These are phyloP conservation scores for Cladophialophora bantiana DNA, from an alignment of 2,329 filamentous ascomycete genomes.

Conservation along the genomic window DNA sequence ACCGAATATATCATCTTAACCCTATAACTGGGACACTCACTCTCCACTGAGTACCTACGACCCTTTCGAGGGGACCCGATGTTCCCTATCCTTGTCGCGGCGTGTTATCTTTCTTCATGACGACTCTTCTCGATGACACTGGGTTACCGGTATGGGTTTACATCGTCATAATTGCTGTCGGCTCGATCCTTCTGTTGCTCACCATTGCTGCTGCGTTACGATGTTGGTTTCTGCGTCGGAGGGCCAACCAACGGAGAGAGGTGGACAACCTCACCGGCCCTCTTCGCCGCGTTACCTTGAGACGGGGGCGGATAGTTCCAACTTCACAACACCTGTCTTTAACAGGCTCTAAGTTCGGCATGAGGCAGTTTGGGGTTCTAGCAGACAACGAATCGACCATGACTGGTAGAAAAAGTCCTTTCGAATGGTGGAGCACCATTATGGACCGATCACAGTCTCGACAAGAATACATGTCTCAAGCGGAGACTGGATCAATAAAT, in stretches of 20 bases:
- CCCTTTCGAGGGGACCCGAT: slow-evolving; percentile 22
- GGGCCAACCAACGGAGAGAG: slow-evolving; percentile 20
- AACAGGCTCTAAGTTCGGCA: slow-evolving; percentile 41
- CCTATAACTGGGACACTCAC: not conserved
- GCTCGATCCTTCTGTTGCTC: slow-evolving; percentile 35
- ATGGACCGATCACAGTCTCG: slow-evolving; percentile 38
- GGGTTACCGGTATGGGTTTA: slow-evolving; percentile 39
- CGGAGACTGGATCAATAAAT: slow-evolving; percentile 31
- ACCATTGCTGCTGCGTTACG: slow-evolving; percentile 26
- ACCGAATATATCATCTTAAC: slow-evolving; percentile 7
- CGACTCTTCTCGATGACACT: slow-evolving; percentile 37
- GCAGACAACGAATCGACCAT: slow-evolving; percentile 37
- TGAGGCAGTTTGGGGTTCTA: slow-evolving; percentile 37
- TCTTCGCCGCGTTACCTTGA: slow-evolving; percentile 38
- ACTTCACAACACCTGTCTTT: slow-evolving; percentile 40
- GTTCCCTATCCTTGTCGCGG: slow-evolving; percentile 17
- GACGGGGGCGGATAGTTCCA: slow-evolving; percentile 39
- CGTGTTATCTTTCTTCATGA: slow-evolving; percentile 34
- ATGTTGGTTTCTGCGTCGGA: slow-evolving; percentile 32
- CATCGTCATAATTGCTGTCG: slow-evolving; percentile 38
- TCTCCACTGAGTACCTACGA: not conserved
- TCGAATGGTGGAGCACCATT: slow-evolving; percentile 41
- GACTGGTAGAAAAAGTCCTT: slow-evolving; percentile 39
- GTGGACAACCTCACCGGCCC: slow-evolving; percentile 34
- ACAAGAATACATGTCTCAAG: slow-evolving; percentile 33